Evolutionary conservation across 176 grass and related monocot species (phyloP), one percentile per base, ranked within the genome.

Genomic region (Musa troglodytarum): DNA sequence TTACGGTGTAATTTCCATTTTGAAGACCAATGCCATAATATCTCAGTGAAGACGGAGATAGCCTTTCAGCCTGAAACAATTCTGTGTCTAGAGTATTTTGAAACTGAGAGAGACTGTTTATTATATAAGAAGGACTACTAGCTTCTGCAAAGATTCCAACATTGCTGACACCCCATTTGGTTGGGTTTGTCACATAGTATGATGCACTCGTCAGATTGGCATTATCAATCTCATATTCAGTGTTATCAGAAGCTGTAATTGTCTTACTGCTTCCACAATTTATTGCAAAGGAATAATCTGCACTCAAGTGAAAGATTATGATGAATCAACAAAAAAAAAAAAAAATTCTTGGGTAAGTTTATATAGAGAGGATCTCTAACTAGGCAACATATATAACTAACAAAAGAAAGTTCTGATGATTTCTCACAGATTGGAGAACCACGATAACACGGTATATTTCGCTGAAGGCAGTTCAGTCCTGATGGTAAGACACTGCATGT

Each of bases 1-100:
- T 72, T 58, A 87, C 34, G 1, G 64, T 80, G 70, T 87, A 87
- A 50, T 87, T 87, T 83, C 85, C 85, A 76, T 87, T 87, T 74
- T 87, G 3, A 72, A 87, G 80, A 71, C 76, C 75, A 87, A 87
- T 29, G 34, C 78, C 78, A 73, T 73, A 80, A 28, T 80, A 80
- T 80, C 78, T 72, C 19, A 80, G 21, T 56, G 85, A 87, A 23
- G 85, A 87, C 28, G 81, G 77, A 20, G 81, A 83, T 23, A 83
- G 20, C 63, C 85, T 67, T 68, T 81, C 63, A 67, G 81, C 80
- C 56, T 74, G 81, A 58, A 73, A 87, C 8, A 87, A 66, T 75
- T 79, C 76, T 24, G 76, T 12, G 12, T 80, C 66, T 10, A 62
- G 19, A 53, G 76, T 87, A 22, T 83, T 87, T 61, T 76, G 52